A percentile compares a stretch with the other conserved stretches of the same genome.
These are phyloP conservation scores for Brassica nigra DNA, from an alignment of 345 rosid species.

Conservation along the genomic window DNA sequence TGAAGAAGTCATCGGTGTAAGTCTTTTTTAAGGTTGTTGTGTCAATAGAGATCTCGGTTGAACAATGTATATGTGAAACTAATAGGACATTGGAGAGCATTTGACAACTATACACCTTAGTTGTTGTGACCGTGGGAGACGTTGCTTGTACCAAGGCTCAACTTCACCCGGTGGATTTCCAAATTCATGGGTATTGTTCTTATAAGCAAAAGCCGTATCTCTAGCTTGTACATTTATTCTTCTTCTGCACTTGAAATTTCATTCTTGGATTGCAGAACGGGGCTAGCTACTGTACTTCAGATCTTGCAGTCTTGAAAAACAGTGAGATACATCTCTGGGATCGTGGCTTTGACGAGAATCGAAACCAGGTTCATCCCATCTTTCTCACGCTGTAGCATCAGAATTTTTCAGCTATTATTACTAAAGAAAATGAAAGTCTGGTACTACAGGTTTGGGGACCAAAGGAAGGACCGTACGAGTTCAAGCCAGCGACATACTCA, in stretches of 20 bases:
- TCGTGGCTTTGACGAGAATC: conserved; percentile 70
- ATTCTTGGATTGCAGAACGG: conserved; percentile 49
- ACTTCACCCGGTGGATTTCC: conserved; percentile 81
- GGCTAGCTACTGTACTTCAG: conserved; percentile 74
- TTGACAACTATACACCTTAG: conserved; percentile 71
- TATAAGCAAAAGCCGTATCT: neutral
- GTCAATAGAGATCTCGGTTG: neutral
- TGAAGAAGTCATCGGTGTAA: conserved; percentile 76
- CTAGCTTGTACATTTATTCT: neutral
- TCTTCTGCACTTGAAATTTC: neutral
- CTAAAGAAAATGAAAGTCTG: neutral
- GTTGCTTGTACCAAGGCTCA: conserved; percentile 79
- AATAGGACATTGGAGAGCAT: conserved; percentile 73
- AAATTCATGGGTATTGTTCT: conserved; percentile 68
- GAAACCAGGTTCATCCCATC: conserved; percentile 56
- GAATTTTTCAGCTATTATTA: neutral
- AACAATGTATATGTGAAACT: neutral
- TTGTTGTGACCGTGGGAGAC: conserved; percentile 75
- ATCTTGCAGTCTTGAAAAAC: conserved; percentile 75
- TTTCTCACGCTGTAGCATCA: no score
- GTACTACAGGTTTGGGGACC: conserved; percentile 75
- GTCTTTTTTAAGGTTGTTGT: neutral
- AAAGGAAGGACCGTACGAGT: conserved; percentile 73
- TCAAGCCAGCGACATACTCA: conserved; percentile 67
- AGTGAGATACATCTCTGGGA: conserved; percentile 88